Conservation (phyloP, 2,329 filamentous ascomycete species). For the Calycina herbarum region DNA sequence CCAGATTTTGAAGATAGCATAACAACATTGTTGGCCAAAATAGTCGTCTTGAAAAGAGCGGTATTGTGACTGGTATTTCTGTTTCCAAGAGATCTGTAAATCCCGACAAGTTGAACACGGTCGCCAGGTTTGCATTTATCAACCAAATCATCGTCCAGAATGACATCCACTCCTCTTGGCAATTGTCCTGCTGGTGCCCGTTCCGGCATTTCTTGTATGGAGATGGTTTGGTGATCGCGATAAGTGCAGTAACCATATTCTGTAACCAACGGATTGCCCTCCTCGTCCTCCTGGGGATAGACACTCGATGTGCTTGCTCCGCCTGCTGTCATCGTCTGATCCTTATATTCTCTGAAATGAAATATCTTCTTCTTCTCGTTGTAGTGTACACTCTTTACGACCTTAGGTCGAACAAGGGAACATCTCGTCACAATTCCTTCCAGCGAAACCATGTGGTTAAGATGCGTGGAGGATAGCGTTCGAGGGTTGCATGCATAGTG, state of each 20-base stretch:
- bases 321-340: constrained; percentile 93
- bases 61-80: constrained; percentile 88
- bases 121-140: constrained; percentile 95
- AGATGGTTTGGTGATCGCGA: constrained; percentile 94
- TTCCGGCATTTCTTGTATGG: constrained; percentile 99
- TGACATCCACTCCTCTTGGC: constrained; percentile 91
- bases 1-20: constrained; percentile 94
- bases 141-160: constrained; percentile 94
- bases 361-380: constrained; percentile 86
- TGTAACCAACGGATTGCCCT: constrained; percentile 87
- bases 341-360: constrained; percentile 84
- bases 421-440: constrained; percentile 98
- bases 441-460: constrained; percentile 96
- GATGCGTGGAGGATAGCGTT: constrained; percentile 81
- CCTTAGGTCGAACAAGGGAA: constrained; percentile 91
- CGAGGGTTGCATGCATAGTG: constrained; percentile 93
- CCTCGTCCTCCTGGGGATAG: constrained; percentile 90
- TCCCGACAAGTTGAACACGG: constrained; percentile 93
- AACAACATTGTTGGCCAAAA: constrained; percentile 93
- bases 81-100: constrained; percentile 92
- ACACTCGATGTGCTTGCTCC: constrained; percentile 86
- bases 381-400: constrained; percentile 98
- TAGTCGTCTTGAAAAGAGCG: constrained; percentile 89
- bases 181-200: constrained; percentile 92
- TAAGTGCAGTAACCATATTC: constrained; percentile 97